phyloP scores from a whole-genome alignment of 2,329 filamentous ascomycete species.

The Scytalidium lignicola region DNA sequence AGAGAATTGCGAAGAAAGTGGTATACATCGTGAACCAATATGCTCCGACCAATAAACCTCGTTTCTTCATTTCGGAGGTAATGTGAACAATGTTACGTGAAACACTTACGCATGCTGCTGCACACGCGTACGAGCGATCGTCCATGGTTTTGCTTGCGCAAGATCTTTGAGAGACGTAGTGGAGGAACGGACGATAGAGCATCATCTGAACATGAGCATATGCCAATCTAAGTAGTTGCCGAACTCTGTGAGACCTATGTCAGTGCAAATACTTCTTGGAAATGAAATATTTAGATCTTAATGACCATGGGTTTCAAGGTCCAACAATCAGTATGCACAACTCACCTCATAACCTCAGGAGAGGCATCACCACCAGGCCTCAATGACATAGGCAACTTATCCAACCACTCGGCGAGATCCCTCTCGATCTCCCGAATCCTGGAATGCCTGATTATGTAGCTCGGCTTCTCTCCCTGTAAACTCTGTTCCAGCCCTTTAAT shows the following conservation, averaged over 20 bases:
- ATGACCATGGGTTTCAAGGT: too few relatives aligned
- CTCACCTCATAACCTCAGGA: constrained; percentile 70
- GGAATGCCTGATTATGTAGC: constrained; percentile 58
- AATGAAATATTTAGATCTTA: too few relatives aligned
- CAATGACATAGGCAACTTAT: constrained; percentile 67
- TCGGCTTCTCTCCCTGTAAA: constrained; percentile 32
- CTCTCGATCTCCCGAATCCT: constrained; percentile 60
- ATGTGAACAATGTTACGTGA: constrained; percentile 73
- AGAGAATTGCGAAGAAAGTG: constrained; percentile 75
- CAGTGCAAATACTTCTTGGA: background rate
- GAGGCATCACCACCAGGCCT: constrained; percentile 74
- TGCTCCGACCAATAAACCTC: constrained; percentile 69
- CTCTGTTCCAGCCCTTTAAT: constrained; percentile 50
- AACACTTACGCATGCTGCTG: constrained; percentile 54
- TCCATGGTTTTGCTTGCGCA: constrained; percentile 56
- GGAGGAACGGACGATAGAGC: constrained; percentile 76
- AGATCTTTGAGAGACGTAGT: constrained; percentile 68
- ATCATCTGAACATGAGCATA: constrained; percentile 81
- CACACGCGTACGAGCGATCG: constrained; percentile 72
- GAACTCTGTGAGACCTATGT: constrained; percentile 37
- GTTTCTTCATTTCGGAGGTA: constrained; percentile 69
- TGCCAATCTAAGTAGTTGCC: constrained; percentile 72
- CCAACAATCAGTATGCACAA: constrained; percentile 2
- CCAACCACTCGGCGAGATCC: constrained; percentile 59
- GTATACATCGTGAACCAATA: constrained; percentile 88